Evolutionary conservation across 1,284 basidiomycete species (phyloP), one percentile per base, ranked within the genome.

Genomic region (Cryptococcus sp.): DNA sequence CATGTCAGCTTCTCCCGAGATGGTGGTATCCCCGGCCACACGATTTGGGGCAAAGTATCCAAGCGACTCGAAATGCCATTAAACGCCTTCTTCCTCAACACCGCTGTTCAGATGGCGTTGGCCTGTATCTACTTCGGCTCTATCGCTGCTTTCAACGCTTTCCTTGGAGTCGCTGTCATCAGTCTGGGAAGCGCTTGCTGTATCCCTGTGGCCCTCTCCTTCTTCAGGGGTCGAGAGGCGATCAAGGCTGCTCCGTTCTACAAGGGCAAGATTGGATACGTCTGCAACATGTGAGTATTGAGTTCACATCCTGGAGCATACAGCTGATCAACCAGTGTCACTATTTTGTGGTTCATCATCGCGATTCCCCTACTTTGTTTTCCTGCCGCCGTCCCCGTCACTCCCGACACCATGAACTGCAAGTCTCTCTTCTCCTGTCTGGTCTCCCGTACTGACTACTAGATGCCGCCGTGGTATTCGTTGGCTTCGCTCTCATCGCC

Each of bases 401-500:
- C 63, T 4, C 47, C 57, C 7, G 43, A 36, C 19, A 53, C 51
- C 36, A 66, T 69, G 61, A 69, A 69, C 60, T 69, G 61, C 59
- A 25, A 52, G 61, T 49, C 21, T n/a, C 14, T 4, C 11, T 31
- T 13, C 2, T 32, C n/a, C 7, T 4, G 7, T 42, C 13, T 23
- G 22, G 9, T 18, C 3, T 42, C 19, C 22, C 2, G 2, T 3
- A 32, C 46, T 52, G 48, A 53, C 18, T 19, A n/a, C 11, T 49
- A 60, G 60, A 82, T 56, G 82, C 78, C 7, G 82, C 81, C 19
- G 81, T 81, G 7, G 82, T 84, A 21, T 84, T 83, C 52, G 78
- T 83, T 37, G 82, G 80, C 2, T 83, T 84, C 56, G 80, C 71
- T 4, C 58, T 68, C 11, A 76, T 84, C 39, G 81, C 81, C 46